phyloP scores from a whole-genome alignment of 1,284 basidiomycete species.

The Cutaneotrichosporon sp. region DNA sequence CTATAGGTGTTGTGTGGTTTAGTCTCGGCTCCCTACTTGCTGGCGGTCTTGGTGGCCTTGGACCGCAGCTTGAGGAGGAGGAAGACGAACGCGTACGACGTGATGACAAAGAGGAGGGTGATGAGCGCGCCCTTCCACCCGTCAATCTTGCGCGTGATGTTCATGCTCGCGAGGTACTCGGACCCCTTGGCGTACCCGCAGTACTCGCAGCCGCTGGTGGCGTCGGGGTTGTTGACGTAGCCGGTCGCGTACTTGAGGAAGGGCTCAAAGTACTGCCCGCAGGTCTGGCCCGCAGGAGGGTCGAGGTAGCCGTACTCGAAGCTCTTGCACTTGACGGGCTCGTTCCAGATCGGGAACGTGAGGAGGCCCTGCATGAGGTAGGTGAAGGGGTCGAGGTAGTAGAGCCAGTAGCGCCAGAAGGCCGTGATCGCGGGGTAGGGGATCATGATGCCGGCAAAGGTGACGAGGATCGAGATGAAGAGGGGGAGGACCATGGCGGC shows the following conservation, averaged over 20 bases:
- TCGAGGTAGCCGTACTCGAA: conserved; percentile 45
- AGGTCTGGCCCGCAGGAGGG: conserved; percentile 48
- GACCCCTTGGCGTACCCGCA: conserved; percentile 42
- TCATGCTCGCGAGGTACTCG: conserved; percentile 43
- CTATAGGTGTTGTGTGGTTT: background rate
- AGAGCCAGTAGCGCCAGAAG: conserved; percentile 43
- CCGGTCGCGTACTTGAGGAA: conserved; percentile 33
- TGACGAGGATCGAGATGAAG: conserved; percentile 27
- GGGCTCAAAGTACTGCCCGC: conserved; percentile 38
- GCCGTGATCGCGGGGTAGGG: conserved; percentile 37
- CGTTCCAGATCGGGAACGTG: conserved; percentile 37
- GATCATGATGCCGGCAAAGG: conserved; percentile 40
- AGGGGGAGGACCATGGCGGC: conserved; percentile 36
- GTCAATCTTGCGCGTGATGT: conserved; percentile 34
- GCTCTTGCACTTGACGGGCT: conserved; percentile 38
- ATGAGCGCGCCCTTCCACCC: conserved; percentile 46
- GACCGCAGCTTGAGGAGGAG: conserved; percentile 40
- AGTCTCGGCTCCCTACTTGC: background rate
- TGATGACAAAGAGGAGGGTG: conserved; percentile 34
- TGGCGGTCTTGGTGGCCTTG: conserved; percentile 37
- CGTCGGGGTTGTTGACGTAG: conserved; percentile 40
- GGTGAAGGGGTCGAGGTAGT: conserved; percentile 46
- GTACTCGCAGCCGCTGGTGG: conserved; percentile 42
- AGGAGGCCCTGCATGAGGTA: conserved; percentile 45
- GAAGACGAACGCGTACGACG: conserved; percentile 40